Conservation (phyloP, 306 rosid species). For the Quillaja saponaria region DNA sequence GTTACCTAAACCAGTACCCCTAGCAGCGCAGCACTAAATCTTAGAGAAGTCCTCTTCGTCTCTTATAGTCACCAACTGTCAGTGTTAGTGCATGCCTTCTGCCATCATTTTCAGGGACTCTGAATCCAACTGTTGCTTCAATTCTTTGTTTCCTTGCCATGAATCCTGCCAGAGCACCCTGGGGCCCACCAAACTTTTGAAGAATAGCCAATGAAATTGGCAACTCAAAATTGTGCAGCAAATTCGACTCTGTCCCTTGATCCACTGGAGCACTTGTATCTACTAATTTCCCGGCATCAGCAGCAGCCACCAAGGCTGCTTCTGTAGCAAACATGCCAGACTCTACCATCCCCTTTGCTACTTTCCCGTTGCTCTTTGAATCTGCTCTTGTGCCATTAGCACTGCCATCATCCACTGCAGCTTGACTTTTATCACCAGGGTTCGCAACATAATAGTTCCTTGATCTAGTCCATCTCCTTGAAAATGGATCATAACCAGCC, state of each 20-base stretch:
- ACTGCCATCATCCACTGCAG: constrained; percentile 40
- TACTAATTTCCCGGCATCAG: constrained; percentile 87
- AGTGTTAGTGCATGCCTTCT: constrained; percentile 65
- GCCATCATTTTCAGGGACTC: constrained; percentile 74
- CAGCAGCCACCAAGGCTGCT: constrained; percentile 88
- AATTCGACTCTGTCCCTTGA: constrained; percentile 72
- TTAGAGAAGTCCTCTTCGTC: constrained; percentile 91
- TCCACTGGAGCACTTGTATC: constrained; percentile 89
- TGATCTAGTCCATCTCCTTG: constrained; percentile 97
- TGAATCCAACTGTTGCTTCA: constrained; percentile 73
- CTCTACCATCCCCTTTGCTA: constrained; percentile 27
- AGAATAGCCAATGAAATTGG: constrained; percentile 80
- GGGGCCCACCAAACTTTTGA: constrained; percentile 79
- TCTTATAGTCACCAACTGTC: constrained; percentile 78
- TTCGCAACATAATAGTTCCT: constrained; percentile 76
- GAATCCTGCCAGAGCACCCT: constrained; percentile 76
- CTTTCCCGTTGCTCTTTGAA: constrained; percentile 35
- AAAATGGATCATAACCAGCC: constrained; percentile 98
- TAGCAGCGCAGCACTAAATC: constrained; percentile 27
- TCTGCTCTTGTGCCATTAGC: constrained; percentile 29
- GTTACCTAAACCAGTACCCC: constrained; percentile 28
- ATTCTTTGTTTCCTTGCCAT: constrained; percentile 72
- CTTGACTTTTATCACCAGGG: constrained; percentile 51
- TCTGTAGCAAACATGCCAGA: constrained; percentile 75
- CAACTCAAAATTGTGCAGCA: constrained; percentile 78